These are phyloP conservation scores for Fusarium heterosporum DNA, from an alignment of 2,329 filamentous ascomycete species.

Conservation along the genomic window DNA sequence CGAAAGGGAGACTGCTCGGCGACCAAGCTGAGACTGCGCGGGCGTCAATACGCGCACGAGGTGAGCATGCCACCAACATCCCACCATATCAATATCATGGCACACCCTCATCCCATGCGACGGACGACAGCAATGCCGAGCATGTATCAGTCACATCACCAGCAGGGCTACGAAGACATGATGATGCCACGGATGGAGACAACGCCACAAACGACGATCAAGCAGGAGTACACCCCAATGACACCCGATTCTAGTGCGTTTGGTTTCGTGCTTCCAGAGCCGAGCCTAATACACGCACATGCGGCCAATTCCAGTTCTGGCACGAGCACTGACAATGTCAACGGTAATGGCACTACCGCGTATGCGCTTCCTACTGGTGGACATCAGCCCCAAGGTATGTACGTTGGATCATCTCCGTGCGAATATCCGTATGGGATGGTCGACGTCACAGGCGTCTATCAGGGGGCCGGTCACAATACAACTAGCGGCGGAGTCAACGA, in stretches of 20 bases:
- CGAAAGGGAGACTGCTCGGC: constrained; percentile 52
- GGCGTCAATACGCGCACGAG: constrained; percentile 39
- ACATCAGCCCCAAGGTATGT: constrained; percentile 31
- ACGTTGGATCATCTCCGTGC: constrained; percentile 36
- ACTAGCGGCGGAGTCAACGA: constrained; percentile 37
- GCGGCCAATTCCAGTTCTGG: constrained; percentile 20
- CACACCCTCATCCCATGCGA: constrained; percentile 29
- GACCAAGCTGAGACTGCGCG: constrained; percentile 44
- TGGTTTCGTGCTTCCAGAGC: constrained; percentile 38
- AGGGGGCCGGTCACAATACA: constrained; percentile 27
- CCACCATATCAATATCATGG: constrained; percentile 28
- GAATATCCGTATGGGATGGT: constrained; percentile 45
- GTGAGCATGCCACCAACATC: constrained; percentile 40
- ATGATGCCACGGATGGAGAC: constrained; percentile 41
- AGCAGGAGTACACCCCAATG: constrained; percentile 42
- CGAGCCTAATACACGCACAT: constrained; percentile 36
- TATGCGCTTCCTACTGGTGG: constrained; percentile 36
- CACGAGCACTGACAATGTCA: constrained; percentile 6
- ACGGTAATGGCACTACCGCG: constrained; percentile 17
- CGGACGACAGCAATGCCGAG: constrained; percentile 39
- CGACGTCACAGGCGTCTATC: constrained; percentile 47
- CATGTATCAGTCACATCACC: constrained; percentile 39
- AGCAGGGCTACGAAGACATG: constrained; percentile 36
- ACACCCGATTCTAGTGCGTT: constrained; percentile 39
- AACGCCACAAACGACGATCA: constrained; percentile 34